These are phyloP conservation scores for Torrubiella hemipterigena DNA, from an alignment of 2,329 filamentous ascomycete genomes.

Conservation along the genomic window DNA sequence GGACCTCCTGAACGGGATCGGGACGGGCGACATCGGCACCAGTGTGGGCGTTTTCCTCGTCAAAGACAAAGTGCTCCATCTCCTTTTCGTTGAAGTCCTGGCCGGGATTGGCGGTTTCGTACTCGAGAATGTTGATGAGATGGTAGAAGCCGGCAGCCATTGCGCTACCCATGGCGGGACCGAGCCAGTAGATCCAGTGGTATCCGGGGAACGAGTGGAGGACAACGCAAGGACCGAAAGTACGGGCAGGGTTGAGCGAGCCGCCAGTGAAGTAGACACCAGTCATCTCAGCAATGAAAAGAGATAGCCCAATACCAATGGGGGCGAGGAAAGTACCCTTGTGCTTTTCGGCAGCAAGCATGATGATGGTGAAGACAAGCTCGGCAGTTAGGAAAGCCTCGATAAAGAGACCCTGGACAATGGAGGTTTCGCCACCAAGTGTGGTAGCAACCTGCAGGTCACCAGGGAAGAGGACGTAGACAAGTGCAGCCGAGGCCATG, in stretches of 20 bases:
- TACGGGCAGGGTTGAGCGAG: conserved; percentile 33
- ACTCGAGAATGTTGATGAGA: conserved; percentile 8
- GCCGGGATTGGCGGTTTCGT: conserved; percentile 8
- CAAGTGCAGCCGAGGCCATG: conserved; percentile 8
- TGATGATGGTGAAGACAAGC: conserved; percentile 35
- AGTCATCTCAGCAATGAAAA: conserved; percentile 32
- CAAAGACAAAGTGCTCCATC: conserved; percentile 7
- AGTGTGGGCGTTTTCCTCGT: conserved; percentile 6
- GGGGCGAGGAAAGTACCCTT: conserved; percentile 34
- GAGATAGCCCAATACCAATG: conserved; percentile 31
- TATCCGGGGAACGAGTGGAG: conserved; percentile 25
- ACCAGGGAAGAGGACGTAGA: conserved; percentile 9
- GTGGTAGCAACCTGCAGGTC: conserved; percentile 24
- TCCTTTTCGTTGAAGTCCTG: conserved; percentile 9
- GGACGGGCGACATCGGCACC: conserved; percentile 5
- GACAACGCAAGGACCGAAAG: conserved; percentile 33
- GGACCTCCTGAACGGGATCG: conserved; percentile 3
- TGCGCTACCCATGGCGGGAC: conserved; percentile 8
- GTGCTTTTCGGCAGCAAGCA: conserved; percentile 39
- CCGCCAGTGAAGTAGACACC: conserved; percentile 36
- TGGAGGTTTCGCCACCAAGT: conserved; percentile 23
- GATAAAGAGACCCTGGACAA: conserved; percentile 35
- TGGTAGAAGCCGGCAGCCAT: conserved; percentile 7
- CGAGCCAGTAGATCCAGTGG: conserved; percentile 34
- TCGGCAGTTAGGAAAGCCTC: conserved; percentile 36